phyloP scores from a whole-genome alignment of 495 filamentous ascomycete species.

The Monascus purpureus region DNA sequence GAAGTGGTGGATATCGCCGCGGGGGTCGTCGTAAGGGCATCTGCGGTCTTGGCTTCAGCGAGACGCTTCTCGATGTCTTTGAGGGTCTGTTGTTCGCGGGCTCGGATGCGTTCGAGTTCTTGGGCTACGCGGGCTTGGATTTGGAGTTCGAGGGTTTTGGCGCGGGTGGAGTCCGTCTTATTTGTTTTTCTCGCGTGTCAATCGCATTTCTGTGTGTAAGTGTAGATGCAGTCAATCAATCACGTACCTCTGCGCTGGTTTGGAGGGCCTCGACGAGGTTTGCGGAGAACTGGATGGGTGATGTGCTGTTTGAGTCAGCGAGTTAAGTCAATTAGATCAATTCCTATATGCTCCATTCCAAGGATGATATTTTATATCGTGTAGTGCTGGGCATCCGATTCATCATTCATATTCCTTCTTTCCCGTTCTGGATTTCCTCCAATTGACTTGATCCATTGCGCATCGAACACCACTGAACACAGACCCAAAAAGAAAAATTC shows the following conservation, averaged over 20 bases:
- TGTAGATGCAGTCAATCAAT: conserved; percentile 1
- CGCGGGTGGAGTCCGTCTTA: conserved; percentile 75
- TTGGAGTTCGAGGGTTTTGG: conserved; percentile 69
- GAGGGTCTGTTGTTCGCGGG: conserved; percentile 45
- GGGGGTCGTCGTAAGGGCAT: conserved; percentile 16
- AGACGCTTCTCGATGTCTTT: conserved; percentile 43
- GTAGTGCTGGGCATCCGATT: too few species aligned
- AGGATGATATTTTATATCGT: too few species aligned
- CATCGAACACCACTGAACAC: too few species aligned
- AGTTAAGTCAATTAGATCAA: too few species aligned
- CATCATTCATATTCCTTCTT: too few species aligned
- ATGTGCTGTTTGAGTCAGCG: conserved; percentile 52
- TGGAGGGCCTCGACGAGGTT: conserved; percentile 72
- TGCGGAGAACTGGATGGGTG: conserved; percentile 75
- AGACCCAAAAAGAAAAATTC: too few species aligned
- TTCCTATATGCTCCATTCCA: too few species aligned
- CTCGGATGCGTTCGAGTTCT: conserved; percentile 65
- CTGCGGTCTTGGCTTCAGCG: conserved; percentile 21
- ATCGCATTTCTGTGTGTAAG: conserved; percentile 1
- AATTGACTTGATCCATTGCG: too few species aligned
- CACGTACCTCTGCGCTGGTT: conserved; percentile 65
- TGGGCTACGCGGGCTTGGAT: conserved; percentile 76
- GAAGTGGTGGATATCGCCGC: conserved; percentile 20
- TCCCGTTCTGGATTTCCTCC: too few species aligned
- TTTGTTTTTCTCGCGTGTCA: conserved; percentile 5